Base-by-base conservation (phyloP, 75 land plant genomes). In the Chamaecyparis obtusa region DNA sequence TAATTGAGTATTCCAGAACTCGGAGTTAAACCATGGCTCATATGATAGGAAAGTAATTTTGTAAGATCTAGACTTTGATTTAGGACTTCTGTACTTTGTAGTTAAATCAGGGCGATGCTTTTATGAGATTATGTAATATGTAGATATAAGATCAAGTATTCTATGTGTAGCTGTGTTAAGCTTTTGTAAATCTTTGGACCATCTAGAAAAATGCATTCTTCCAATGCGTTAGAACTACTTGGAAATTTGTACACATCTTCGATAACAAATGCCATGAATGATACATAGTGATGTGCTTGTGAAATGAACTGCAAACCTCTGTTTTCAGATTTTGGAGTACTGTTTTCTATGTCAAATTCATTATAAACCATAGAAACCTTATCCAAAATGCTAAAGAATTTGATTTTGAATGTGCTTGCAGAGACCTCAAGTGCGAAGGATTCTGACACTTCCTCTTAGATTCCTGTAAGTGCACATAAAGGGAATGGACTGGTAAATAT, bases 321-420 rank as follows among this genome's bases (percentile, higher is more conserved):
- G 1, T 46, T 46, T 15, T 27, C 30, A 27, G n/a, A 17, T 80
- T 74, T 33, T 74, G 76, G 76, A 14, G 13, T 74, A 33, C 13
- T 0, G 76, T 11, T 74, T 74, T 30, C 36, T 32, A 13, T 30
- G 36, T 32, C 33, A 33, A 32, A 33, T 80, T 80, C n/a, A 43
- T 80, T 80, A 30, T 43, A 44, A n/a, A 80, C 49, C 30, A 44
- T 33, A 46, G 13, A 46, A 46, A 44, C 10, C 27, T 81, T 81
- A n/a, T n/a, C 13, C 46, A 44, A 81, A 10, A 27, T 43, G 46
- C 49, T 81, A 27, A 27, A 81, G 30, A 81, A 43, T 24, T 81
- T 81, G 13, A 10, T 43, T 19, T 81, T 81, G 83, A 4, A 46
- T 81, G 83, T 81, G 1, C 32, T 81, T 81, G 83, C 83, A 81